Percentiles rank a stretch among this genome's conserved stretches.
phyloP scores from a whole-genome alignment of 805 yeast species.

The Metschnikowia lochheadii region DNA sequence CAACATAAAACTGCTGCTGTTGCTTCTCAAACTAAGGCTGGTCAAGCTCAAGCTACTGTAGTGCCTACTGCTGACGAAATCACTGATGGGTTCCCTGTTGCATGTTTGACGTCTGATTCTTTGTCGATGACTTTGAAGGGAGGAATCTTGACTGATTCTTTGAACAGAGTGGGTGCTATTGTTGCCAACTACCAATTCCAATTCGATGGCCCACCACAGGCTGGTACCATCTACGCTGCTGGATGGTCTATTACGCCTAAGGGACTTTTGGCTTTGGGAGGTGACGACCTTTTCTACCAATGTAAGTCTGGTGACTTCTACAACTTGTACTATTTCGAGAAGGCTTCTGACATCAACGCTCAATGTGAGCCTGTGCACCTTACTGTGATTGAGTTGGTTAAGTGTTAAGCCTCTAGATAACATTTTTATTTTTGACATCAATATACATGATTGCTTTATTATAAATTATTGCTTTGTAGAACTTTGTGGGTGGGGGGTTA shows the following conservation, averaged over 20 bases:
- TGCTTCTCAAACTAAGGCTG: constrained; percentile 25
- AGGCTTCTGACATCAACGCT: constrained; percentile 38
- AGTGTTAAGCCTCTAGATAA: constrained; percentile 42
- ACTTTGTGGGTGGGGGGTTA: neutral
- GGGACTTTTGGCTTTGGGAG: constrained; percentile 64
- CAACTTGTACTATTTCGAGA: constrained; percentile 64
- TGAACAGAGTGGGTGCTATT: constrained; percentile 71
- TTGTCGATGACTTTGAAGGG: constrained; percentile 52
- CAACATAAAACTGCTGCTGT: constrained; percentile 23
- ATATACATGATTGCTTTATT: constrained; percentile 10
- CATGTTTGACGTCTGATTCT: constrained; percentile 28
- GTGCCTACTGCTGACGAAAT: constrained; percentile 26
- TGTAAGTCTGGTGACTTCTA: constrained; percentile 74
- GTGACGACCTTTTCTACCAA: constrained; percentile 59
- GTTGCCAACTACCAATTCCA: constrained; percentile 82
- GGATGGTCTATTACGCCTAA: constrained; percentile 45
- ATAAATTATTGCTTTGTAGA: neutral
- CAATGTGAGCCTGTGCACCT: constrained; percentile 65
- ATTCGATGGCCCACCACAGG: constrained; percentile 80
- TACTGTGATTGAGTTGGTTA: constrained; percentile 52
- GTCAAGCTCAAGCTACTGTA: constrained; percentile 27
- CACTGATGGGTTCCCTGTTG: constrained; percentile 13
- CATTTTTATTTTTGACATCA: too few relatives aligned
- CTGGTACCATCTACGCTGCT: constrained; percentile 28
- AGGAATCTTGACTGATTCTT: constrained; percentile 51